Evolutionary conservation across 1,139 yeast genomes (phyloP).

Genomic region (Kodamaea arcana): DNA sequence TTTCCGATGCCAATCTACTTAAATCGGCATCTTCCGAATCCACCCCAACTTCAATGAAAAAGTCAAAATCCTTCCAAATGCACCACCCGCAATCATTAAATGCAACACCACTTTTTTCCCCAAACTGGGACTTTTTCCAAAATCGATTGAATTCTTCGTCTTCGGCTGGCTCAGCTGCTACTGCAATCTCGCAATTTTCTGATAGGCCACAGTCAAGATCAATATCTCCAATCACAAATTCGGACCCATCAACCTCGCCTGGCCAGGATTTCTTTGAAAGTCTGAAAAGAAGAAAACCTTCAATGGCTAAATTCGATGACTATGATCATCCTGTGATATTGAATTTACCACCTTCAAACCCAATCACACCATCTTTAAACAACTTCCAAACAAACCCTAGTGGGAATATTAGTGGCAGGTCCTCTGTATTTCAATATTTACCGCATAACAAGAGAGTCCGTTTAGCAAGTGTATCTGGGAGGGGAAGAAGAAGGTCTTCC

Average conservation of each 20-base stretch:
- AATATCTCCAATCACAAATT: constrained; percentile 20
- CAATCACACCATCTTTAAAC: constrained; percentile 29
- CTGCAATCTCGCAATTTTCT: constrained; percentile 5
- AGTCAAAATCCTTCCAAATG: constrained; percentile 2
- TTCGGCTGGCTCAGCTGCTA: constrained; percentile 4
- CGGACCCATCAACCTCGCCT: constrained; percentile 8
- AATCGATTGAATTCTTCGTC: constrained; percentile 2
- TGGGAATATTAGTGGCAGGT: constrained; percentile 5
- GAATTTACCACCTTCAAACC: constrained; percentile 34
- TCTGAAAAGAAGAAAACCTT: constrained; percentile 9
- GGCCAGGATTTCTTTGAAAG: constrained; percentile 4
- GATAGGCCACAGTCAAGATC: constrained; percentile 17
- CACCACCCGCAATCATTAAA: constrained; percentile 10
- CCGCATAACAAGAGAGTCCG: constrained; percentile 51
- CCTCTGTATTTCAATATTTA: constrained; percentile 41
- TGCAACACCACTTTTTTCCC: constrained; percentile 9
- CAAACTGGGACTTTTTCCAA: constrained; percentile 14
- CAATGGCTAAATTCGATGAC: constrained; percentile 5
- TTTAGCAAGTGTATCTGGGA: constrained; percentile 32
- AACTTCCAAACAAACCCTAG: constrained; percentile 16
- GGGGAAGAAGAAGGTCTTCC: constrained; percentile 53
- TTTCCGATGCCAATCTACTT: background rate
- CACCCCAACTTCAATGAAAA: constrained; percentile 1
- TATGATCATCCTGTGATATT: constrained; percentile 9
- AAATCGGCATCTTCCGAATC: too few species aligned